phyloP scores from a whole-genome alignment of 1,284 basidiomycete genomes.

The Puccinia hordei region DNA sequence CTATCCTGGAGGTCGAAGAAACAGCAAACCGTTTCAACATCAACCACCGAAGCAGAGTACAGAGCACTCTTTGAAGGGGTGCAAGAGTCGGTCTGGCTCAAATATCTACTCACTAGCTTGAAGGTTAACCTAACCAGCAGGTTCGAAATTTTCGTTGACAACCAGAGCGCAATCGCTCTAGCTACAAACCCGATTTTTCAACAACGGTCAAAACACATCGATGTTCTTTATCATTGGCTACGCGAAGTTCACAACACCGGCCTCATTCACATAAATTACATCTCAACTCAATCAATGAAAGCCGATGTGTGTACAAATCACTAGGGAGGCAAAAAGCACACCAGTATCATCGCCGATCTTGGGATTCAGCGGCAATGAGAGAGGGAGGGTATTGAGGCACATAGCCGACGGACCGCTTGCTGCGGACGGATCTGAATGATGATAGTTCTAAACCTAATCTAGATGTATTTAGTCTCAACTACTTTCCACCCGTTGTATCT shows the following conservation, averaged over 20 bases:
- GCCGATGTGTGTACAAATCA: not conserved
- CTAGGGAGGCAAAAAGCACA: not conserved
- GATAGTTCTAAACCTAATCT: too few relatives aligned
- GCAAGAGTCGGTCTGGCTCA: not conserved
- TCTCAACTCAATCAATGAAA: not conserved
- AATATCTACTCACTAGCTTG: not conserved
- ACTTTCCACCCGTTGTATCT: not conserved
- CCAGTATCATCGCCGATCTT: not conserved
- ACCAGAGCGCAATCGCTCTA: not conserved
- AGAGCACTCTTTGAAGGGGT: conserved; percentile 7
- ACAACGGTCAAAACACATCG: conserved; percentile 1
- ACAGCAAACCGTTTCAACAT: conserved; percentile 1
- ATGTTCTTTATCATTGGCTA: not conserved
- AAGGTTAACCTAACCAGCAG: not conserved
- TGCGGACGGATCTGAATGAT: too few relatives aligned
- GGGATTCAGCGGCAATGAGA: not conserved
- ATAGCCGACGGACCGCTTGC: too few relatives aligned
- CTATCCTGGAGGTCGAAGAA: conserved; percentile 9
- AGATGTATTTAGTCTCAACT: not conserved
- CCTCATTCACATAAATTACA: not conserved
- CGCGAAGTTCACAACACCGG: not conserved
- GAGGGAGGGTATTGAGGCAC: conserved; percentile 15
- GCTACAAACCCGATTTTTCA: not conserved
- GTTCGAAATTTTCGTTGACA: not conserved
- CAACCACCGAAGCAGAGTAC: not conserved